Evolutionary conservation across 2,329 filamentous ascomycete species (phyloP), one percentile per base, ranked within the genome.

Genomic region (Xylariomycetidae sp.): DNA sequence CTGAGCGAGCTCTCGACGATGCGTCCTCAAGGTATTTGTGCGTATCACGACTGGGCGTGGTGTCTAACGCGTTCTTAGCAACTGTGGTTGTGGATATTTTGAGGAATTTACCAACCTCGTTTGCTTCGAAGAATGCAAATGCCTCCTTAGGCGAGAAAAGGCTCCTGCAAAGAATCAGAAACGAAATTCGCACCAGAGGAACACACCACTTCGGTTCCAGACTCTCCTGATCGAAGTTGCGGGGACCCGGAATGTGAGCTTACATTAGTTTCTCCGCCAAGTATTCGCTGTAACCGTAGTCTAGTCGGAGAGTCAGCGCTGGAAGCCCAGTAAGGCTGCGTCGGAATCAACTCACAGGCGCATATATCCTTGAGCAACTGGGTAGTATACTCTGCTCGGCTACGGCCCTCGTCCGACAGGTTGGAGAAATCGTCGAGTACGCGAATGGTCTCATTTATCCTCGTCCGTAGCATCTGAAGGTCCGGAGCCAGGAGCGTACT

Each of bases 91-190:
- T n/a, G n/a, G n/a, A n/a, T n/a, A n/a, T n/a, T n/a, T n/a, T n/a
- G n/a, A n/a, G n/a, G n/a, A n/a, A n/a, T n/a, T n/a, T n/a, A n/a
- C 8, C 20, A 8, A 23, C 20, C n/a, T n/a, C 92, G 79, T 98
- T 98, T 51, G 90, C 90, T 66, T 98, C 92, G 67, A 98, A 97
- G 66, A 98, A 98, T 34, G 89, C 89, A 50, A 97, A 94, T 1
- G 92, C 92, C 66, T 98, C 92, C 50, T 84, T 82, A 1, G 92
- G 87, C 2, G 88, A 80, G 66, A 98, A 97, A 6, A 98, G 79
- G 54, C 84, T 82, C 67, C 89, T 88, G n/a, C n/a, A n/a, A n/a
- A n/a, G n/a, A n/a, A n/a, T n/a, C n/a, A n/a, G n/a, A n/a, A n/a
- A n/a, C n/a, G n/a, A n/a, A n/a, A n/a, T n/a, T n/a, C n/a, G n/a